Evolutionary conservation across 495 filamentous ascomycete genomes (phyloP), one percentile per base, ranked within the genome.

Genomic region (Viridothelium virens): DNA sequence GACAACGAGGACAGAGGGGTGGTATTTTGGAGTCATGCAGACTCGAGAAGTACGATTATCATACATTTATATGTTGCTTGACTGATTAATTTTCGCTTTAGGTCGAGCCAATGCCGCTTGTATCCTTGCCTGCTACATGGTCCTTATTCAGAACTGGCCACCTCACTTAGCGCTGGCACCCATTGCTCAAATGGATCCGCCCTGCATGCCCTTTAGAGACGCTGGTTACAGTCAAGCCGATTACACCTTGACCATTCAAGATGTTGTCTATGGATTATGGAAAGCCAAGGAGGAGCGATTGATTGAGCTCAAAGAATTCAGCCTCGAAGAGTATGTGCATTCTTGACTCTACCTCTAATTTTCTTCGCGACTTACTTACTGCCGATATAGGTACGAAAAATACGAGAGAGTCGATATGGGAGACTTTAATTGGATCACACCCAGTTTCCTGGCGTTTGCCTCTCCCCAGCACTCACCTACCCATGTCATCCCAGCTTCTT

Each of bases 391-490:
- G 50, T 91, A 99, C 73, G 94, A 99, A 78, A 88, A 85, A 72
- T 99, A 84, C 69, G 94, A 99, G 77, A 84, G 94, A 64, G 94
- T 97, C 2, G 95, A 99, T 71, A 92, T 96, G 82, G 94, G 94
- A 65, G 94, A 99, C 77, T 99, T 99, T 88, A 99, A 99, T 81
- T 99, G 94, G 94, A 82, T 99, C 59, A 95, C 92, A 11, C 92
- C 92, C 14, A 80, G 90, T 67, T 99, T 99, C 78, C 84, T 99
- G 14, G 94, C 94, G 18, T 97, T 99, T 74, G 94, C 94, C 16
- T 97, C 93, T 14, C 94, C 94, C 10, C 92, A 97, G 73, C 87
- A 89, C 71, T 82, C 83, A 61, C 91, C 91, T 0, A 80, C 87
- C 47, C 82, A 85, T 3, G 84, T 88, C 31, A 87, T 95, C 53